Evolutionary conservation across 2,329 filamentous ascomycete species (phyloP).

Genomic region (Cladosporium halotolerans): DNA sequence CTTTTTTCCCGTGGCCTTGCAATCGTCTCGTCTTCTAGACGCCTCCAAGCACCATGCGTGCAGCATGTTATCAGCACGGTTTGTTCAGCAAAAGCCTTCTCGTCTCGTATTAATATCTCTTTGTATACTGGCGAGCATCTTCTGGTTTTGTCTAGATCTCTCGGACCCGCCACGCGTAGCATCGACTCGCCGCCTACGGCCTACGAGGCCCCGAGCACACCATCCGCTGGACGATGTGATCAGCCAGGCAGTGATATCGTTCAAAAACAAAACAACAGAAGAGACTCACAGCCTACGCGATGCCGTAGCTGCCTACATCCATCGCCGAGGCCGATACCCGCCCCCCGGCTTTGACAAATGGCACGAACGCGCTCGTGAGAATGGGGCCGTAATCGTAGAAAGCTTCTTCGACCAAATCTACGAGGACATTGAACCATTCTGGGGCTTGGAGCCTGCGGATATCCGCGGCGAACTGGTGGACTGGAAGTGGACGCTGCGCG

Average conservation of each 20-base stretch:
- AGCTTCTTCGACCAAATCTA: slow-evolving; percentile 45
- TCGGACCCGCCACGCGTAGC: background rate
- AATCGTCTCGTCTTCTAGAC: too few relatives aligned
- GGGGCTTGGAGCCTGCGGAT: slow-evolving; percentile 33
- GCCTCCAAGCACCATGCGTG: background rate
- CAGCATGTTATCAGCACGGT: background rate
- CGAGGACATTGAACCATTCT: slow-evolving; percentile 41
- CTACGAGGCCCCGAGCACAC: background rate
- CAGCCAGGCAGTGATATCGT: background rate
- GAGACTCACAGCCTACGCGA: background rate
- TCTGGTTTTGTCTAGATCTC: background rate
- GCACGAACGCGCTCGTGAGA: slow-evolving; percentile 35
- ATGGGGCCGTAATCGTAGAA: slow-evolving; percentile 38
- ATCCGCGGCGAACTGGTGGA: slow-evolving; percentile 34
- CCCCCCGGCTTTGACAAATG: slow-evolving; percentile 43
- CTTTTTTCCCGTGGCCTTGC: too few relatives aligned
- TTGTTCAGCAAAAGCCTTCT: background rate
- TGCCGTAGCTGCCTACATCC: slow-evolving; percentile 29
- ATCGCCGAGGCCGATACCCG: slow-evolving; percentile 37
- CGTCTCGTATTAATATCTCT: background rate
- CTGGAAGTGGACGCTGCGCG: slow-evolving; percentile 28
- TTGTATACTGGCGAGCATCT: background rate
- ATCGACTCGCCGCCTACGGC: background rate
- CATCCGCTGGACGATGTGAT: slow-evolving; percentile 5
- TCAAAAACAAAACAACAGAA: background rate